Percentiles rank a stretch among this genome's conserved stretches.
phyloP scores from a whole-genome alignment of 495 filamentous ascomycete genomes.

The Saxophila tyrrhenica region DNA sequence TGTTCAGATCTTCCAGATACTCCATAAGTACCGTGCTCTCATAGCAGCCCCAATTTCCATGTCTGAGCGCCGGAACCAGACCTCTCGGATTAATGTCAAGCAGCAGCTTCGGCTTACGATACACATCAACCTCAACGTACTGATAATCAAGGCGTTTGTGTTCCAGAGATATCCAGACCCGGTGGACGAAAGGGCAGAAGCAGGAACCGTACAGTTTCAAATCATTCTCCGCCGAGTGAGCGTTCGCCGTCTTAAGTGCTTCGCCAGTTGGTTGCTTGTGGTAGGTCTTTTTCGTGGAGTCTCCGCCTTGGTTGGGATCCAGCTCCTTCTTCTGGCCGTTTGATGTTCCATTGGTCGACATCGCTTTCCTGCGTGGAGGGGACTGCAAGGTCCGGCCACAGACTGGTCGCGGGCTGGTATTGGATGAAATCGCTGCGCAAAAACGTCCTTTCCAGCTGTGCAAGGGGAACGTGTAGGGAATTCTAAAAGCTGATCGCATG shows the following conservation, averaged over 20 bases:
- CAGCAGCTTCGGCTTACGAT: slow-evolving; percentile 64
- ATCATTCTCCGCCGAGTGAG: slow-evolving; percentile 56
- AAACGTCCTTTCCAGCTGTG: too few species aligned
- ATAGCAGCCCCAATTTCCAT: slow-evolving; percentile 79
- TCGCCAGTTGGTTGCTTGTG: slow-evolving; percentile 73
- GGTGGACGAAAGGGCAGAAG: slow-evolving; percentile 88
- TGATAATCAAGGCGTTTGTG: slow-evolving; percentile 73
- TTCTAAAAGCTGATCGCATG: too few species aligned
- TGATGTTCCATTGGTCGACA: neutral
- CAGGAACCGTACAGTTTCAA: slow-evolving; percentile 81
- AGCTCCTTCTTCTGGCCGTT: slow-evolving; percentile 1
- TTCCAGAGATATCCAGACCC: slow-evolving; percentile 94
- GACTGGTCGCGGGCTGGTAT: too few species aligned
- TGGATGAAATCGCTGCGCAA: too few species aligned
- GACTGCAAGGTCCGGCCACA: too few species aligned
- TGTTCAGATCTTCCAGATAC: slow-evolving; percentile 76
- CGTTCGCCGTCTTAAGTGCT: slow-evolving; percentile 62
- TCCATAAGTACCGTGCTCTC: slow-evolving; percentile 83
- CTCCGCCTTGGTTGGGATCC: slow-evolving; percentile 24
- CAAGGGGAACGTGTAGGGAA: too few species aligned
- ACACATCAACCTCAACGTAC: slow-evolving; percentile 86
- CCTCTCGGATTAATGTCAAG: slow-evolving; percentile 84
- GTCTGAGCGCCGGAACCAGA: slow-evolving; percentile 68
- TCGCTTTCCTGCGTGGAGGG: too few species aligned
- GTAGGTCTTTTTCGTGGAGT: slow-evolving; percentile 55